Evolutionary conservation across 371 early-diverging fungal species (phyloP).

Genomic region (Blyttiomyces sp.): DNA sequence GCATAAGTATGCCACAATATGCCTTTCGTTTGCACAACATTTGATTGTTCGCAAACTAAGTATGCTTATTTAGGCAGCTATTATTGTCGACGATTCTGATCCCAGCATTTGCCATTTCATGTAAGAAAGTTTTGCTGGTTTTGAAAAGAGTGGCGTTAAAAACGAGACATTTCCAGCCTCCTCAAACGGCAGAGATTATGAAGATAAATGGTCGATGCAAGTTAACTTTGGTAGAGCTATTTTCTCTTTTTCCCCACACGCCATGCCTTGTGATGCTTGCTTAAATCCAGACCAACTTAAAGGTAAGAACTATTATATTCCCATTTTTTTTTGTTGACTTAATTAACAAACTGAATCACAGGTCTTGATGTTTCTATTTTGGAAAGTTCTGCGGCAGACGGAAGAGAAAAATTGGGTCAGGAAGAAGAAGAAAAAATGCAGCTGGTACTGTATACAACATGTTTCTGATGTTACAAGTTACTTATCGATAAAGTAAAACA

Average conservation of each 20-base stretch:
- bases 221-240: conserved; percentile 42
- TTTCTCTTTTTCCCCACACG: conserved; percentile 27
- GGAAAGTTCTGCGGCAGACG: conserved; percentile 22
- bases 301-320: conserved; percentile 17
- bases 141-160: no score
- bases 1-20: conserved; percentile 24
- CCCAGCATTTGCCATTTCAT: conserved; percentile 37
- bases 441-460: no score
- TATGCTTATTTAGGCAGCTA: conserved; percentile 10
- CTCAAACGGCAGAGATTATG: no score
- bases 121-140: no score
- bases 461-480: background rate
- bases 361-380: background rate
- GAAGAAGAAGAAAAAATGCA: conserved; percentile 47
- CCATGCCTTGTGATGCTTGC: conserved; percentile 24
- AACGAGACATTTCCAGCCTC: no score
- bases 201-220: conserved; percentile 23
- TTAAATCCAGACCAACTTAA: conserved; percentile 9
- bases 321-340: background rate
- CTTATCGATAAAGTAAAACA: background rate
- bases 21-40: background rate
- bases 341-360: background rate
- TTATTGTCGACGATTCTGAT: conserved; percentile 26
- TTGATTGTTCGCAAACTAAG: background rate
- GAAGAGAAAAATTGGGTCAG: conserved; percentile 16